Base-by-base conservation (phyloP, 1,284 basidiomycete genomes). In the Boletus smithii region DNA sequence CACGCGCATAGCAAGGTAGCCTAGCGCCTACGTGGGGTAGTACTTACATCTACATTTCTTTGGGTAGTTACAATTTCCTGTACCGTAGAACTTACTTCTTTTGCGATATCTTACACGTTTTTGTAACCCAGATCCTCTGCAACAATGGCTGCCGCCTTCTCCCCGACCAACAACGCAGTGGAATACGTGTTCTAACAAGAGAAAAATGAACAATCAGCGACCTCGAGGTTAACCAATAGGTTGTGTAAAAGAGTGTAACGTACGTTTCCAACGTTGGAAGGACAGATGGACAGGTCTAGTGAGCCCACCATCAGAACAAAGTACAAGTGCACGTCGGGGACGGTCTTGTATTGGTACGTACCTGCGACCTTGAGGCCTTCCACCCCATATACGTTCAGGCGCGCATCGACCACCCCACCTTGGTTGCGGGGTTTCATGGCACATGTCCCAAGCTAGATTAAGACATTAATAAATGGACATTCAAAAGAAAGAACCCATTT, bases 201-300 rank as follows among this genome's bases (percentile, higher is more conserved):
- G n/a, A 26, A 0, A 13, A 22, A 16, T 6, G 0, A 37, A 17
- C 7, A 17, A 14, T 44, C 14, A 23, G 23, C 8, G 2, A 24
- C 3, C 1, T 18, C 6, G n/a, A 7, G 4, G 4, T 26, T 3
- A 11, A 18, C 10, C 14, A 11, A 29, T 10, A 24, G 2, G 0
- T 17, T 8, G 16, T 13, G n/a, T 16, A 32, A 30, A 39, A 22
- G n/a, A 8, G 13, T 14, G 6, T 22, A 24, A 57, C 61, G 1
- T 48, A 67, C 64, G 8, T 61, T 58, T 40, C 63, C 61, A 32
- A 67, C 63, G 13, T 67, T 67, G 8, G 44, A 39, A 2, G 66
- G 66, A 18, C 53, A 59, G 7, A 67, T 62, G 0, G 67, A 69
- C 49, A 68, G 8, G 38, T 67, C 67, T 67, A 20, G 11, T 2